Evolutionary conservation across 1,139 yeast genomes (phyloP).

Genomic region (Eremothecium gossypii): DNA sequence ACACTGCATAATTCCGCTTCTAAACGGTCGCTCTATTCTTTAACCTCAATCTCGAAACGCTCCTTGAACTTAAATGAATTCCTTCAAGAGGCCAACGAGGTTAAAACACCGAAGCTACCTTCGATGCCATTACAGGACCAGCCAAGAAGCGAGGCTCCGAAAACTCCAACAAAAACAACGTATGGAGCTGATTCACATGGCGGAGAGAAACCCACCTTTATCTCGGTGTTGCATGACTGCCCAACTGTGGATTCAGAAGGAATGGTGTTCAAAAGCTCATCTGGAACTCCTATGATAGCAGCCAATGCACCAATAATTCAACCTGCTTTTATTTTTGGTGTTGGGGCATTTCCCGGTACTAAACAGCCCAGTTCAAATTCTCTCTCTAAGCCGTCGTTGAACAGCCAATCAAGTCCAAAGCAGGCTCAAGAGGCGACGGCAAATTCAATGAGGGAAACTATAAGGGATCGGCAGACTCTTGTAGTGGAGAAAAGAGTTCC

Average conservation of each 20-base stretch:
- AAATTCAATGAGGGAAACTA: no score
- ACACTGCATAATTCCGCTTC: slow-evolving; percentile 27
- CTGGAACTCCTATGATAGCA: slow-evolving; percentile 9
- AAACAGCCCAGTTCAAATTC: no score
- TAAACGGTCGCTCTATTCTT: slow-evolving; percentile 27
- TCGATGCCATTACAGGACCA: no score
- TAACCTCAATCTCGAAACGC: slow-evolving; percentile 28
- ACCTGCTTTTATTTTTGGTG: slow-evolving; percentile 2
- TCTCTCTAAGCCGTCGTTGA: no score
- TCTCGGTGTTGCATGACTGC: not conserved
- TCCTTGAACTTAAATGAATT: slow-evolving; percentile 28
- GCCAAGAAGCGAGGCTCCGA: slow-evolving; percentile 1
- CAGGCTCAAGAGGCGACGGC: no score
- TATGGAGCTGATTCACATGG: not conserved
- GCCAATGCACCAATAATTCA: not conserved
- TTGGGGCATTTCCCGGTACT: not conserved
- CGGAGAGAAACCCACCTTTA: not conserved
- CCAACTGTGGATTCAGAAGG: not conserved
- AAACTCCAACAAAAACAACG: slow-evolving; percentile 2
- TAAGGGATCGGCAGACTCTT: no score
- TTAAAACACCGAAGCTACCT: slow-evolving; percentile 2
- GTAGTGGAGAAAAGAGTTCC: no score
- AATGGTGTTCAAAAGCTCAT: slow-evolving; percentile 4
- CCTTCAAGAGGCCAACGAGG: slow-evolving; percentile 16
- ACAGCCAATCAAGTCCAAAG: no score